Conservation (phyloP, 2,329 filamentous ascomycete genomes). For the Colletotrichum tabaci region DNA sequence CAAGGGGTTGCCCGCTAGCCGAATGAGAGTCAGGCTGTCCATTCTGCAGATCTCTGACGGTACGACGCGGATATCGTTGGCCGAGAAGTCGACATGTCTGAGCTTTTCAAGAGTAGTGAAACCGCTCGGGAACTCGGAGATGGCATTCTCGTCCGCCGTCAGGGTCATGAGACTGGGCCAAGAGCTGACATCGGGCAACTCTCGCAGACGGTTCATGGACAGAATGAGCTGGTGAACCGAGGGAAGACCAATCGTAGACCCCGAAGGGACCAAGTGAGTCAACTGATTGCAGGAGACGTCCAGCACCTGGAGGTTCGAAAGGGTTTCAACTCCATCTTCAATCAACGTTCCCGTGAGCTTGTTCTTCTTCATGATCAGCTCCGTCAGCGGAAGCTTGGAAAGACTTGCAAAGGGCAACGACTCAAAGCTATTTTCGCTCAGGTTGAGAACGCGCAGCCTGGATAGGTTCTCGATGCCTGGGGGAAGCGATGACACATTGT, state of each 20-base stretch:
- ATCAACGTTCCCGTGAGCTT: conserved; percentile 82
- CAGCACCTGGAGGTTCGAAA: conserved; percentile 79
- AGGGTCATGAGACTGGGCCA: conserved; percentile 84
- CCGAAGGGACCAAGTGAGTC: conserved; percentile 63
- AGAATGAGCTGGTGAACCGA: conserved; percentile 81
- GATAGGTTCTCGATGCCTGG: conserved; percentile 75
- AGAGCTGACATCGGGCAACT: conserved; percentile 79
- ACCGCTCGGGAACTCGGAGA: conserved; percentile 82
- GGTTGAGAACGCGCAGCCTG: conserved; percentile 81
- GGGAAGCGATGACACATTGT: conserved; percentile 82
- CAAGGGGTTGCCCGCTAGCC: conserved; percentile 90
- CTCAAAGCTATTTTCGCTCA: conserved; percentile 84
- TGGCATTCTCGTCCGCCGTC: conserved; percentile 84
- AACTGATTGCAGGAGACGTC: conserved; percentile 86
- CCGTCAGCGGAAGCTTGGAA: conserved; percentile 77
- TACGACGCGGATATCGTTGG: conserved; percentile 84
- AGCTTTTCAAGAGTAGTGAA: conserved; percentile 78
- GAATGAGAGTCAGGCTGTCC: conserved; percentile 81
- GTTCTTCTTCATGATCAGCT: conserved; percentile 84
- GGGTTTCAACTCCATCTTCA: conserved; percentile 68
- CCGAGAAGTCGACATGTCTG: conserved; percentile 84
- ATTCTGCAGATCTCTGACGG: conserved; percentile 85
- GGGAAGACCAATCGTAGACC: conserved; percentile 73
- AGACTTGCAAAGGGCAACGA: conserved; percentile 80
- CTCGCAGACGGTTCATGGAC: conserved; percentile 84